These are phyloP conservation scores for Chlorociboria aeruginascens DNA, from an alignment of 495 filamentous ascomycete genomes.

Conservation along the genomic window DNA sequence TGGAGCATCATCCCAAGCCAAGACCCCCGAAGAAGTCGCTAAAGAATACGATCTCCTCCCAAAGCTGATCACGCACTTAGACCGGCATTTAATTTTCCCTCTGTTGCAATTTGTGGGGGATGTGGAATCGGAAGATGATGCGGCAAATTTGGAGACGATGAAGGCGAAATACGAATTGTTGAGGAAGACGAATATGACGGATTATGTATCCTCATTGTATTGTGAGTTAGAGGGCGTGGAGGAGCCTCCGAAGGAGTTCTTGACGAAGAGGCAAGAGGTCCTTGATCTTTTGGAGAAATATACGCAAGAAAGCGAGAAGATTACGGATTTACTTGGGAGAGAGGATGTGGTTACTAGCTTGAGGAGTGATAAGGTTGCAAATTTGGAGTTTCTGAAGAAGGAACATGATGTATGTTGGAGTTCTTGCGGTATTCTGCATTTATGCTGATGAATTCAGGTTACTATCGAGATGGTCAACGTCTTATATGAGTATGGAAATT, in stretches of 20 bases:
- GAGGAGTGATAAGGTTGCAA: constrained; percentile 90
- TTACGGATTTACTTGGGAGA: constrained; percentile 69
- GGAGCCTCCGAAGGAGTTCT: constrained; percentile 70
- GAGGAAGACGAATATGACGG: constrained; percentile 94
- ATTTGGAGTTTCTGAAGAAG: constrained; percentile 91
- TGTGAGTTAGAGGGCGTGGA: constrained; percentile 72
- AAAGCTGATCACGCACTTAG: constrained; percentile 83
- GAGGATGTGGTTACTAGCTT: constrained; percentile 81
- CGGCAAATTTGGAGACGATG: constrained; percentile 46
- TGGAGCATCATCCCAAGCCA: constrained; percentile 33
- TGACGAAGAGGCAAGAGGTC: constrained; percentile 79
- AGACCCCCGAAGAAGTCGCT: constrained; percentile 42
- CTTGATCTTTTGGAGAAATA: constrained; percentile 66
- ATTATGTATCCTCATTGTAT: constrained; percentile 86
- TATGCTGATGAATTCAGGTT: constrained; percentile 37
- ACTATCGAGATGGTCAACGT: constrained; percentile 89
- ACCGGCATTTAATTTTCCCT: constrained; percentile 91
- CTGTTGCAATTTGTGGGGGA: constrained; percentile 70
- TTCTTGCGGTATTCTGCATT: background rate
- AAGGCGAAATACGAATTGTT: constrained; percentile 83
- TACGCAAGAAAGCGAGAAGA: constrained; percentile 74
- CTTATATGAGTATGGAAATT: constrained; percentile 86
- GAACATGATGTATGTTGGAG: constrained; percentile 58
- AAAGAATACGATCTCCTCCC: constrained; percentile 71
- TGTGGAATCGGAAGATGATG: constrained; percentile 43